phyloP scores from a whole-genome alignment of 2,329 filamentous ascomycete genomes.

The Paraphaeosphaeria minitans region DNA sequence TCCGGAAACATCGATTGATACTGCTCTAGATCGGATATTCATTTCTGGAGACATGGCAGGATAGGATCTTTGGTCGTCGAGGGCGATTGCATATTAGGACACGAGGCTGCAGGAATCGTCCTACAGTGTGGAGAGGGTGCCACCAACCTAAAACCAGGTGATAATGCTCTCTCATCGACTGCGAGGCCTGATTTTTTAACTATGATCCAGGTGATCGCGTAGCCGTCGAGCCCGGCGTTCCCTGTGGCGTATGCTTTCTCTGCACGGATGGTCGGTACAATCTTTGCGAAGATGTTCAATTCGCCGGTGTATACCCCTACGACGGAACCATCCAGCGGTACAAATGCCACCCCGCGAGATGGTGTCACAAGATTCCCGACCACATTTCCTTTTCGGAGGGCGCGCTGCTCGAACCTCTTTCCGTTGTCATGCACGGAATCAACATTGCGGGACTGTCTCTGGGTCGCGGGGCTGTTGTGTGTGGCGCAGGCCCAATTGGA shows the following conservation, averaged over 20 bases:
- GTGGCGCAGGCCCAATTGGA: conserved; percentile 69
- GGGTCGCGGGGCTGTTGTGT: conserved; percentile 62
- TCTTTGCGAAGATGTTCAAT: conserved; percentile 66
- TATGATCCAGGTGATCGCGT: conserved; percentile 61
- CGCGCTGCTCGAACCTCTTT: conserved; percentile 68
- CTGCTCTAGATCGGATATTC: conserved; percentile 63
- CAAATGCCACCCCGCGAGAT: conserved; percentile 66
- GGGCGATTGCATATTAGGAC: conserved; percentile 68
- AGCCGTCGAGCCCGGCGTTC: conserved; percentile 69
- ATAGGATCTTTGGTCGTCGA: conserved; percentile 68
- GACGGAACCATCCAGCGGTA: conserved; percentile 66
- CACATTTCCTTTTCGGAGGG: conserved; percentile 63
- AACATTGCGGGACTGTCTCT: conserved; percentile 58
- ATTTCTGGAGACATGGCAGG: conserved; percentile 69
- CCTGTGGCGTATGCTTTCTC: conserved; percentile 65
- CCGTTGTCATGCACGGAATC: conserved; percentile 67
- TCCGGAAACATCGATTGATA: conserved; percentile 2
- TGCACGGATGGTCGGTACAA: conserved; percentile 67
- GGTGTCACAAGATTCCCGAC: conserved; percentile 57
- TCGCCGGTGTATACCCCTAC: conserved; percentile 66
- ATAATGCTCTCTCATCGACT: not conserved
- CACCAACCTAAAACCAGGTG: conserved; percentile 55
- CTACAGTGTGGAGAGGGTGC: conserved; percentile 63
- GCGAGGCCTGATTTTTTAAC: not conserved
- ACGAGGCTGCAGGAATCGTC: conserved; percentile 67